These are phyloP conservation scores for Aureobasidium namibiae DNA, from an alignment of 2,329 filamentous ascomycete species.

Conservation along the genomic window DNA sequence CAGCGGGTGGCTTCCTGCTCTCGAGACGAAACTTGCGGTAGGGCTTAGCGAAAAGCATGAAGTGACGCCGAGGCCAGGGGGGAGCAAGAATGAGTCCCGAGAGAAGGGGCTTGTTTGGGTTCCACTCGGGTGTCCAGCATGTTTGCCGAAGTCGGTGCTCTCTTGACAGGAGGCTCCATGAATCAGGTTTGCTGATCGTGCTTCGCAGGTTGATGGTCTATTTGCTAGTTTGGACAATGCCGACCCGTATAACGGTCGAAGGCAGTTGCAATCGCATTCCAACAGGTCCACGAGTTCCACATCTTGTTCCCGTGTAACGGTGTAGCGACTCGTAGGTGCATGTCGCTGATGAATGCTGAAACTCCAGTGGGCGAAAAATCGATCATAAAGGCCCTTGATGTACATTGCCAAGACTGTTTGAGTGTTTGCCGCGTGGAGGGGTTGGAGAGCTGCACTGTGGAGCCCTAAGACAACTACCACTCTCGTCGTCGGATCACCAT, in stretches of 20 bases:
- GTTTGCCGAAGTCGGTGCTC: neutral
- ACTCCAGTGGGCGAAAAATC: neutral
- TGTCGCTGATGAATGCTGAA: neutral
- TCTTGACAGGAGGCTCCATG: conserved; percentile 6
- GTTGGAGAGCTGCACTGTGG: neutral
- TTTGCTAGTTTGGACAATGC: neutral
- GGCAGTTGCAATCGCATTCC: neutral
- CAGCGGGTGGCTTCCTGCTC: neutral
- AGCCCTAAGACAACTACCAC: neutral
- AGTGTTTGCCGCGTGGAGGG: conserved; percentile 5
- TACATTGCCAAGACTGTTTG: conserved; percentile 1
- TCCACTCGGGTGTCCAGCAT: conserved; percentile 2
- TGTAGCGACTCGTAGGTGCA: neutral
- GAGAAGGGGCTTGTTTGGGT: neutral
- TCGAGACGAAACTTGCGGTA: neutral
- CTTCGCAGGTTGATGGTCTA: conserved; percentile 2
- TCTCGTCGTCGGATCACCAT: neutral
- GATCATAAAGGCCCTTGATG: neutral
- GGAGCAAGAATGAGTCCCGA: neutral
- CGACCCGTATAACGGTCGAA: neutral
- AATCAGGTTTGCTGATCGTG: conserved; percentile 5
- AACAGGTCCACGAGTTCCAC: neutral
- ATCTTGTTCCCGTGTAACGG: neutral
- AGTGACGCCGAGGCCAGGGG: neutral
- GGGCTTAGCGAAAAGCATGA: neutral